Evolutionary conservation across 371 early-diverging fungal species (phyloP), one percentile per base, ranked within the genome.

Genomic region (Globomyces sp.): DNA sequence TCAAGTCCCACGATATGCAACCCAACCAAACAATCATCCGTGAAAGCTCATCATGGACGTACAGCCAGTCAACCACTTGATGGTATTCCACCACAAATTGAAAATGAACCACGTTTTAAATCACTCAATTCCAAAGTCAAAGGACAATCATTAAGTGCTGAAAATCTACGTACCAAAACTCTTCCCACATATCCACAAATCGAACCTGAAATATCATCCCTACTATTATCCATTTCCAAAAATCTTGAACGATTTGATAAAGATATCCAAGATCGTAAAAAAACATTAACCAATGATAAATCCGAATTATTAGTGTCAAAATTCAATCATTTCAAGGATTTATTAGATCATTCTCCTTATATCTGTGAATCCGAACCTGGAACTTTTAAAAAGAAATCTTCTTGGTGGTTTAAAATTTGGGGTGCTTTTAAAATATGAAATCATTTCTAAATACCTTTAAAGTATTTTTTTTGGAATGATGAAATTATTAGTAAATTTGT

Each of bases 331-430:
- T 37, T 60, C 9, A 60, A 60, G 13, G 37, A 42, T 40, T 3
- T 47, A 47, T 44, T 60, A 37, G 49, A 46, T 49, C 34, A 37
- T 60, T 40, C 43, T 10, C 37, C 48, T 4, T 60, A 60, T 44
- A 44, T 34, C 8, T 36, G 10, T 47, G 60, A 60, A 36, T 36
- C 60, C 2, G 41, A 60, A 8, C 39, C 46, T 2, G 48, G 9
- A 5, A 44, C 60, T 39, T 49, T 60, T 34, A 60, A 60, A 49
- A 60, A 46, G 60, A 60, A 60, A 44, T 42, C 39, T 42, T 60
- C 60, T 46, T 60, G 60, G 60, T 60, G 60, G 60, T 47, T 60
- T 34, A 60, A 41, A 37, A 47, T 60, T 49, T 11, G 11, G 13
- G 49, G 11, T 11, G 13, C 13, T 11, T 49, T 49, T 49, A 49